Evolutionary conservation across 495 filamentous ascomycete species (phyloP).

Genomic region (Mytilinidion resinicola): DNA sequence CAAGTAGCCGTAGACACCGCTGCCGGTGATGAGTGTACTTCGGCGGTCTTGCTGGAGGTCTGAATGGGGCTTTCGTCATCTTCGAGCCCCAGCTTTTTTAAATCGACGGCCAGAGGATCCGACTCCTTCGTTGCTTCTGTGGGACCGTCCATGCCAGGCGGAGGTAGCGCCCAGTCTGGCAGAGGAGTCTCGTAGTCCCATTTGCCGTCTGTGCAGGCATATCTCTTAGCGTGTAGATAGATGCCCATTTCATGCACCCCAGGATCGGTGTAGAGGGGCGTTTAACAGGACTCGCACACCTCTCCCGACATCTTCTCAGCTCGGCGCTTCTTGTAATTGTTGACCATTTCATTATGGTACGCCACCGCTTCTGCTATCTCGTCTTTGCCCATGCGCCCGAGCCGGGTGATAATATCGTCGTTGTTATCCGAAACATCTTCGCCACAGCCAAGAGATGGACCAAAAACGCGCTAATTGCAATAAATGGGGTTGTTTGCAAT

Average conservation of each 20-base stretch:
- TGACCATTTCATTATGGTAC: slow-evolving; percentile 88
- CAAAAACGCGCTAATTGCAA: slow-evolving; percentile 87
- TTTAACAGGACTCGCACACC: slow-evolving; percentile 71
- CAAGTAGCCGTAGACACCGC: too few relatives aligned
- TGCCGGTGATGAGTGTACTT: too few relatives aligned
- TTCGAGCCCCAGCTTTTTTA: slow-evolving; percentile 30
- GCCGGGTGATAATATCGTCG: slow-evolving; percentile 77
- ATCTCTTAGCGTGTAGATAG: slow-evolving; percentile 85
- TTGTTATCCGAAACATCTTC: slow-evolving; percentile 66
- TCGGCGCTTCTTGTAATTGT: slow-evolving; percentile 73
- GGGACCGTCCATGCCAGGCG: slow-evolving; percentile 43
- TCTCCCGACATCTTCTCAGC: slow-evolving; percentile 90
- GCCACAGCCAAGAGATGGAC: slow-evolving; percentile 63
- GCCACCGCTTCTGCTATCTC: slow-evolving; percentile 81
- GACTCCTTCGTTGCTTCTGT: slow-evolving; percentile 29
- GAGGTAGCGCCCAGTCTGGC: slow-evolving; percentile 81
- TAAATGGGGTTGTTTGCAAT: slow-evolving; percentile 98
- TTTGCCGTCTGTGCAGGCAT: slow-evolving; percentile 68
- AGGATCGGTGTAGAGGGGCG: slow-evolving; percentile 87
- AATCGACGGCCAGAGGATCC: slow-evolving; percentile 31
- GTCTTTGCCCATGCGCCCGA: slow-evolving; percentile 87
- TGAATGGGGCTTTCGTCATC: neutral
- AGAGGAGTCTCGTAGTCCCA: slow-evolving; percentile 85
- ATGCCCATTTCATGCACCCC: slow-evolving; percentile 83
- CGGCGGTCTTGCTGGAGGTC: neutral